Evolutionary conservation across 805 yeast genomes (phyloP).

Genomic region (Lipomyces mesembrius): DNA sequence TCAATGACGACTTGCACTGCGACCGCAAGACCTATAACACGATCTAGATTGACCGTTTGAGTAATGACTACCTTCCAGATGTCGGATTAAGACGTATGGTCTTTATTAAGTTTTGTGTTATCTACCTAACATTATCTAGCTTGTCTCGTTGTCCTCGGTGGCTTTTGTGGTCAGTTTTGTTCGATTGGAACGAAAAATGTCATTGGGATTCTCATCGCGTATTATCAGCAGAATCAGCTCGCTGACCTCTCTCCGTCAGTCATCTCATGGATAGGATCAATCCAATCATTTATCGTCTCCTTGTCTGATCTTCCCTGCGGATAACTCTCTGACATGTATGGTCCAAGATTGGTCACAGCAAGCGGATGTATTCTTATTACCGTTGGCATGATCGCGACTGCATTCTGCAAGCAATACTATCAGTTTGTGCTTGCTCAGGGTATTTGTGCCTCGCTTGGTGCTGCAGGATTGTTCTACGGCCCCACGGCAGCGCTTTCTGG

Average conservation of each 20-base stretch:
- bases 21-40: constrained; percentile 11
- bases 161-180: constrained; percentile 60
- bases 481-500: constrained; percentile 53
- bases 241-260: constrained; percentile 19
- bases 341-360: constrained; percentile 37
- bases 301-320: constrained; percentile 28
- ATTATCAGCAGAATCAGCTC: constrained; percentile 32
- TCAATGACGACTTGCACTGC: too few relatives aligned
- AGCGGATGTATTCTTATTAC: constrained; percentile 39
- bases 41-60: constrained; percentile 8
- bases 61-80: constrained; percentile 17
- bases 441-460: constrained; percentile 53
- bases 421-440: constrained; percentile 62
- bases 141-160: constrained; percentile 58
- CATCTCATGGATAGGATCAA: constrained; percentile 36
- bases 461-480: constrained; percentile 52
- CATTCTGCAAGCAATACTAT: constrained; percentile 50
- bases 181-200: constrained; percentile 57
- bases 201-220: constrained; percentile 28
- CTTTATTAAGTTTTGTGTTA: neutral
- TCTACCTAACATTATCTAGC: constrained; percentile 39
- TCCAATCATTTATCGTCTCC: constrained; percentile 25
- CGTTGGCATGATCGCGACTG: constrained; percentile 43
- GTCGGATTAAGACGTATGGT: constrained; percentile 22
- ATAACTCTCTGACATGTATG: constrained; percentile 35